phyloP scores from a whole-genome alignment of 768 basidiomycete species.

The Rhodotorula sphaerocarpa region DNA sequence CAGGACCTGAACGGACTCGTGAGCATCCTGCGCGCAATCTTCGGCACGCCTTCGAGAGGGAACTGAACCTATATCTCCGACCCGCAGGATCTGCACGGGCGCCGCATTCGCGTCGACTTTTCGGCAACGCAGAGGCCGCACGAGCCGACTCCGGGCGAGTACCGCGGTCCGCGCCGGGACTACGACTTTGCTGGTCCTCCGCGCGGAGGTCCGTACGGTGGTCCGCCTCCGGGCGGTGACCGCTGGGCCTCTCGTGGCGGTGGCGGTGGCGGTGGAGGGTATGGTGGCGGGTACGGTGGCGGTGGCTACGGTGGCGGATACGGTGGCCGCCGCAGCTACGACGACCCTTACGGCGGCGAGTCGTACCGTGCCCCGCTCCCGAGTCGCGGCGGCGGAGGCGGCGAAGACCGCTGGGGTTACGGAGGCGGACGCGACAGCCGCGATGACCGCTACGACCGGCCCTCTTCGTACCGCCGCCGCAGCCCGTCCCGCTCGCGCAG shows the following conservation, averaged over 20 bases:
- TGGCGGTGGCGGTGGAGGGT: conserved; percentile 40
- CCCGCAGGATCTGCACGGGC: conserved; percentile 78
- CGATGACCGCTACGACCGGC: conserved; percentile 9
- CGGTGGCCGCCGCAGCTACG: conserved; percentile 12
- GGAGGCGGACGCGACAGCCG: conserved; percentile 3
- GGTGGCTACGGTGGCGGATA: conserved; percentile 72
- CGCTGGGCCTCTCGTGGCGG: conserved; percentile 8
- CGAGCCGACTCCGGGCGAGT: conserved; percentile 92
- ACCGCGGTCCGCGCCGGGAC: conserved; percentile 65
- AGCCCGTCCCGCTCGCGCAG: background rate
- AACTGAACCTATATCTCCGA: too few species aligned
- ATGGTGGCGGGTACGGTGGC: conserved; percentile 61
- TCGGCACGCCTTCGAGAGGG: too few species aligned
- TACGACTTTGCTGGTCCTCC: conserved; percentile 40
- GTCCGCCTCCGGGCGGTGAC: conserved; percentile 12
- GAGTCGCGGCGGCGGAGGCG: conserved; percentile 5
- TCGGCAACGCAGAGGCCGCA: conserved; percentile 90
- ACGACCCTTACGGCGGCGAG: conserved; percentile 8
- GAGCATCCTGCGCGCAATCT: too few species aligned
- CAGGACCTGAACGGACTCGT: conserved; percentile 86
- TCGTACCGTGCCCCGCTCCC: conserved; percentile 3
- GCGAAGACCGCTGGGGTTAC: conserved; percentile 1
- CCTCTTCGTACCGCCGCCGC: conserved; percentile 11
- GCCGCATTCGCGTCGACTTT: conserved; percentile 92
- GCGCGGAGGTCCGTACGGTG: conserved; percentile 26